Evolutionary conservation across 805 yeast genomes (phyloP).

Genomic region (Lipomyces sp.): DNA sequence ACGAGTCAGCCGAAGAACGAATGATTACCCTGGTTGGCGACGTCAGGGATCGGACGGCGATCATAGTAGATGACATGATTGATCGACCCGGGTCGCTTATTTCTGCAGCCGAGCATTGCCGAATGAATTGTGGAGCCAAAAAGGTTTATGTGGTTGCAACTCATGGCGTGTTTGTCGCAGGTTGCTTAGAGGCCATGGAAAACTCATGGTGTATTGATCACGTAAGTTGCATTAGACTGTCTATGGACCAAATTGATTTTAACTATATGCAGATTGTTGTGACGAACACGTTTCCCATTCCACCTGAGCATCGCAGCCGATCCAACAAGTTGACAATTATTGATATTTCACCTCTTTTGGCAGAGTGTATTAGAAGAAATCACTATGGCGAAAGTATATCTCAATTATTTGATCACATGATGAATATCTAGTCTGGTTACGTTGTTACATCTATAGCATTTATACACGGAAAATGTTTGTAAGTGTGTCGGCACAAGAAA

Average conservation of each 20-base stretch:
- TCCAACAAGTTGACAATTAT: conserved; percentile 75
- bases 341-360: conserved; percentile 93
- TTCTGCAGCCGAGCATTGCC: conserved; percentile 97
- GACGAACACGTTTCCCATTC: conserved; percentile 93
- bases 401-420: conserved; percentile 26
- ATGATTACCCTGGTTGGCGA: conserved; percentile 92
- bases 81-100: conserved; percentile 93
- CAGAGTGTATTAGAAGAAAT: conserved; percentile 98
- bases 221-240: background rate
- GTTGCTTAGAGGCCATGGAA: conserved; percentile 78
- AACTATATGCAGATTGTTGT: conserved; percentile 68
- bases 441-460: background rate
- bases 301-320: conserved; percentile 61
- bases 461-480: background rate
- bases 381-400: conserved; percentile 70
- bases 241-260: background rate
- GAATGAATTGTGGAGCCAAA: conserved; percentile 94
- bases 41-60: conserved; percentile 88
- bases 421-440: background rate
- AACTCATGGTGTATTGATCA: conserved; percentile 77
- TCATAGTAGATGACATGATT: conserved; percentile 94
- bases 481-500: background rate
- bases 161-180: conserved; percentile 91
- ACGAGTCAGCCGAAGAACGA: conserved; percentile 53
- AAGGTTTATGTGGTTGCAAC: conserved; percentile 90